Evolutionary conservation across 257 asterid genomes (phyloP), one percentile per base, ranked within the genome.

Genomic region (Buddleja alternifolia): DNA sequence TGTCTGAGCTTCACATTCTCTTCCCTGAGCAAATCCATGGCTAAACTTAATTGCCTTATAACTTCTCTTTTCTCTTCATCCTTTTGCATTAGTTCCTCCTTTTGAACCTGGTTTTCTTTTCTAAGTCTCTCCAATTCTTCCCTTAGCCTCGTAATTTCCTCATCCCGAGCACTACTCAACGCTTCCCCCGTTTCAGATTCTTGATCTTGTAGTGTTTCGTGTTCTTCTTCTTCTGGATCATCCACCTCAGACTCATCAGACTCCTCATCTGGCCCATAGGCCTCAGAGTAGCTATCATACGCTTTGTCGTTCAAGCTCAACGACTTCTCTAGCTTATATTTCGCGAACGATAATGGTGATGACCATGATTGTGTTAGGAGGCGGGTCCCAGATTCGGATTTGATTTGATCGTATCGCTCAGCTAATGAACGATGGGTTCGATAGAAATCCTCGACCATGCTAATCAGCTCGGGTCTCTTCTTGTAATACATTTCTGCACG

Each of bases 31-130:
- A 78, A 39, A 44, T 93, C 95, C 83, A 93, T 77, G 24, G 92
- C 95, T 48, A 78, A 24, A 61, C 90, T 90, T 11, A 93, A 84
- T 45, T 90, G 98, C 75, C 92, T 80, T 36, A 90, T 90, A 46
- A 87, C 98, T 41, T 90, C 96, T 46, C 96, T 77, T 64, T 93
- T 90, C 85, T 90, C 97, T 53, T 90, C 98, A 53, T 93, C 98
- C 76, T 93, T 90, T 60, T 79, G 83, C 75, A 32, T 42, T 10
- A 93, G 82, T 46, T 78, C 67, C 73, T 75, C 80, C 60, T 80
- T 76, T 44, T 84, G 93, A 53, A 73, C 66, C 83, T 59, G 50
- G 46, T 77, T 86, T 61, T 90, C 90, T 72, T 80, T 88, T 68
- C 65, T 55, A 40, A 93, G 92, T 24, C 60, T 83, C 80, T 78